phyloP scores from a whole-genome alignment of 257 asterid species.

The Ilex aquifolium region DNA sequence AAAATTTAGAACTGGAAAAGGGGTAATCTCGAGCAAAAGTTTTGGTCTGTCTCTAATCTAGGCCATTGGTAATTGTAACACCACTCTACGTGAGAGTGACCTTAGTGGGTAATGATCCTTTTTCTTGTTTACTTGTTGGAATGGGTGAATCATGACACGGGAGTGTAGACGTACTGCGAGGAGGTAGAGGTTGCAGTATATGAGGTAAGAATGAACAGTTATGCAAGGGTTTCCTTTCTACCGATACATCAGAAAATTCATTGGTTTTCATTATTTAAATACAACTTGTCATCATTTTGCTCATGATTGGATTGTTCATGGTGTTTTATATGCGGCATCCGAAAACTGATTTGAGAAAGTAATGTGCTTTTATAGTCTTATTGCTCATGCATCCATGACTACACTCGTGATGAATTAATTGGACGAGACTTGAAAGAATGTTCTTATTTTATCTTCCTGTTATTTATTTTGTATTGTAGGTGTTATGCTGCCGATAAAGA shows the following conservation, averaged over 20 bases:
- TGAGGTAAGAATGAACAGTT: conserved; percentile 40
- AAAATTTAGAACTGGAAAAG: too few species aligned
- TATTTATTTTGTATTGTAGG: conserved; percentile 32
- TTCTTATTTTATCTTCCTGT: conserved; percentile 9
- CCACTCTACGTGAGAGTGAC: too few species aligned
- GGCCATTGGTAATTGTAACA: too few species aligned
- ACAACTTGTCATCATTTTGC: conserved; percentile 43
- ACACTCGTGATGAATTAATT: conserved; percentile 10
- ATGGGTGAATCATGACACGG: too few species aligned
- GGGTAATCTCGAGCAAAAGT: too few species aligned
- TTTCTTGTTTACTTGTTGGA: too few species aligned
- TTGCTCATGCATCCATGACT: conserved; percentile 7
- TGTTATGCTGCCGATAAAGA: conserved; percentile 66
- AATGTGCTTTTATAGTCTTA: conserved; percentile 25
- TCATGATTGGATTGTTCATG: conserved; percentile 59
- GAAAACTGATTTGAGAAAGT: conserved; percentile 76
- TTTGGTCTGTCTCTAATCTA: too few species aligned
- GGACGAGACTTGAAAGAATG: background rate
- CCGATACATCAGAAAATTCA: conserved; percentile 54
- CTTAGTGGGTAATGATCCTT: too few species aligned
- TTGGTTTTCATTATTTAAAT: conserved; percentile 66
- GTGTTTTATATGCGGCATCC: conserved; percentile 52
- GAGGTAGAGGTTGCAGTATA: too few species aligned
- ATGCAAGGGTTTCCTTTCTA: conserved; percentile 43
- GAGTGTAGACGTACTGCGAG: too few species aligned